Evolutionary conservation across 305 asterid species (phyloP).

Genomic region (Striga hermonthica): DNA sequence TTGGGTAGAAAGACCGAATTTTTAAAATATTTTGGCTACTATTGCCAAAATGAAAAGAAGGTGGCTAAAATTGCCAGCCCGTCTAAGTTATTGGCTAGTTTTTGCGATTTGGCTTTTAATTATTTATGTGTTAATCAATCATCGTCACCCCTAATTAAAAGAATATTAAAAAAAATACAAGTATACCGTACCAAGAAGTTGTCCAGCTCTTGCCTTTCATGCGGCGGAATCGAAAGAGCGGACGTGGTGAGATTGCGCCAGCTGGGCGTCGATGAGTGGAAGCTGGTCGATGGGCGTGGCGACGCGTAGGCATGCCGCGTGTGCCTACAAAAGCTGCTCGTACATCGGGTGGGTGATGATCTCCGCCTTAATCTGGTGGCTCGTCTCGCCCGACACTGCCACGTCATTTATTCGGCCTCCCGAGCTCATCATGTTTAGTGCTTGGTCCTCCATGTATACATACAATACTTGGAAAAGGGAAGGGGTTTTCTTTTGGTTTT

Average conservation of each 20-base stretch:
- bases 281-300: slow-evolving; percentile 84
- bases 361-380: slow-evolving; percentile 57
- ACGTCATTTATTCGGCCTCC: slow-evolving; percentile 43
- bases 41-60: too few relatives aligned
- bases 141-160: too few relatives aligned
- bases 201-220: slow-evolving; percentile 70
- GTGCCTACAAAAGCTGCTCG: slow-evolving; percentile 73
- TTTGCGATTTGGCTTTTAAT: too few relatives aligned
- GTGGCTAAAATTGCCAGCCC: too few relatives aligned
- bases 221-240: slow-evolving; percentile 39
- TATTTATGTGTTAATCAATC: too few relatives aligned
- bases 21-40: too few relatives aligned
- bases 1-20: too few relatives aligned
- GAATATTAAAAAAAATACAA: too few relatives aligned
- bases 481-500: slow-evolving; percentile 31
- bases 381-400: background rate
- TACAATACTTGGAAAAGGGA: background rate
- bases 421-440: slow-evolving; percentile 50
- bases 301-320: slow-evolving; percentile 74
- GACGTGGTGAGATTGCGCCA: slow-evolving; percentile 57
- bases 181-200: slow-evolving; percentile 59
- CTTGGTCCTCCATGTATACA: slow-evolving; percentile 51
- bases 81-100: too few relatives aligned
- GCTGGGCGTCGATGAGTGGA: slow-evolving; percentile 70
- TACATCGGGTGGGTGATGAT: slow-evolving; percentile 70